Conservation (phyloP, 208 protist species). For the Borovskyia barvae region DNA sequence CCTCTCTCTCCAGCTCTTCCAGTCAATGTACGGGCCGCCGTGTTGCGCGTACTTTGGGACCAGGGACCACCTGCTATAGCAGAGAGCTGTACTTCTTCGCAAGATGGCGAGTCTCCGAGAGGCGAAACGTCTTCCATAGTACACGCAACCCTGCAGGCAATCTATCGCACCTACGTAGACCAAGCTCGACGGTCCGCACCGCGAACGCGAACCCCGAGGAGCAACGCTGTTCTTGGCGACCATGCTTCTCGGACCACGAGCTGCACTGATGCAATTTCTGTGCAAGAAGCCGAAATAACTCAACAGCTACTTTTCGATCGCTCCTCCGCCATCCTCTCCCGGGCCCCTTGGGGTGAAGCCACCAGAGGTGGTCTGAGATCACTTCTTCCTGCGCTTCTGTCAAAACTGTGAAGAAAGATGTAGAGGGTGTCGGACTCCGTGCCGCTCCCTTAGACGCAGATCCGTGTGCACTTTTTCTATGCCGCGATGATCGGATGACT, state of each 20-base stretch:
- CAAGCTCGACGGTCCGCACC: background rate
- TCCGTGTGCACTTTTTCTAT: no score
- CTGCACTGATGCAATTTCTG: background rate
- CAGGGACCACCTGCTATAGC: slow-evolving; percentile 10
- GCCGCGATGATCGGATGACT: no score
- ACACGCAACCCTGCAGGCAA: background rate
- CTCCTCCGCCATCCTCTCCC: background rate
- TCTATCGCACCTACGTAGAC: slow-evolving; percentile 7
- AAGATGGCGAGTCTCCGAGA: no score
- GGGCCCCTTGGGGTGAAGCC: background rate
- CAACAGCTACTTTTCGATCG: slow-evolving; percentile 2
- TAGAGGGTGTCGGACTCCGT: background rate
- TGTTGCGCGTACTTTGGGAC: slow-evolving; percentile 27
- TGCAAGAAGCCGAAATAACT: slow-evolving; percentile 1
- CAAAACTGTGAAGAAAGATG: background rate
- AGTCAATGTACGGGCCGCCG: background rate
- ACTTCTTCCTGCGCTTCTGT: background rate
- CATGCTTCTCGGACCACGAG: no score
- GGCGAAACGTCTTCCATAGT: slow-evolving; percentile 1
- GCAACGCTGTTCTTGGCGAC: no score
- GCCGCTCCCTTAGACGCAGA: background rate
- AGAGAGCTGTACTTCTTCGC: background rate
- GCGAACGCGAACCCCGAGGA: background rate
- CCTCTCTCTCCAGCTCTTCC: slow-evolving; percentile 29
- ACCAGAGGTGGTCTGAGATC: background rate